Evolutionary conservation across 2,329 filamentous ascomycete species (phyloP), one percentile per base, ranked within the genome.

Genomic region (Scopulariopsis brevicaulis): DNA sequence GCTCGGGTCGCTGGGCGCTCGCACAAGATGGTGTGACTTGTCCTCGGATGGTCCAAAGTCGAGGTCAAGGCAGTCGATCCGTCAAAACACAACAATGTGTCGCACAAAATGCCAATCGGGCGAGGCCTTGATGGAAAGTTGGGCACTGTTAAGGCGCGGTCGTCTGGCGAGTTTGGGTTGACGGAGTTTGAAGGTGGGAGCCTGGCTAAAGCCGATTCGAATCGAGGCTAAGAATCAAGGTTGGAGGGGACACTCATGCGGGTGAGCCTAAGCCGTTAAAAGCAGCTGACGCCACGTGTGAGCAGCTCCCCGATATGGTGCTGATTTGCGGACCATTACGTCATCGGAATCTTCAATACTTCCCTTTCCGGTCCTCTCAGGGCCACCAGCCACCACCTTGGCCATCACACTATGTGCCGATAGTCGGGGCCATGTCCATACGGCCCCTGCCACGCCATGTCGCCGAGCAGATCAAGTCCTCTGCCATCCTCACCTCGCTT

Each of bases 381-480:
- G 8, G 20, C 37, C 15, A 6, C 28, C 22, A 6, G 6, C 3
- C 34, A 32, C 50, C 11, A 20, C 22, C 12, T 25, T 7, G 14
- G 43, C 20, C 35, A 43, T 15, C 48, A 43, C 24, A 53, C 53
- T 32, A 48, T 6, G 28, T 32, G 50, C 32, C 40, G 20, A n/a
- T 24, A 28, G 51, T 28, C 34, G 35, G 48, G 20, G 68, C 61
- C 70, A 84, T 84, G 80, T 80, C 60, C 50, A 93, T 94, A 66
- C 77, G 78, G 62, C 83, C 78, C 55, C 78, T 96, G 60, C 87
- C 90, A 14, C 73, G 80, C 43, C 78, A 88, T 63, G 89, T 88
- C 59, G 78, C 84, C 64, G 82, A 86, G 54, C 89, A 91, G 68
- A 86, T 99, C 73, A 89, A 86, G 67, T 96, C 93, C 0, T 95